These are phyloP conservation scores for Priceomyces medius DNA, from an alignment of 805 yeast genomes.

Conservation along the genomic window DNA sequence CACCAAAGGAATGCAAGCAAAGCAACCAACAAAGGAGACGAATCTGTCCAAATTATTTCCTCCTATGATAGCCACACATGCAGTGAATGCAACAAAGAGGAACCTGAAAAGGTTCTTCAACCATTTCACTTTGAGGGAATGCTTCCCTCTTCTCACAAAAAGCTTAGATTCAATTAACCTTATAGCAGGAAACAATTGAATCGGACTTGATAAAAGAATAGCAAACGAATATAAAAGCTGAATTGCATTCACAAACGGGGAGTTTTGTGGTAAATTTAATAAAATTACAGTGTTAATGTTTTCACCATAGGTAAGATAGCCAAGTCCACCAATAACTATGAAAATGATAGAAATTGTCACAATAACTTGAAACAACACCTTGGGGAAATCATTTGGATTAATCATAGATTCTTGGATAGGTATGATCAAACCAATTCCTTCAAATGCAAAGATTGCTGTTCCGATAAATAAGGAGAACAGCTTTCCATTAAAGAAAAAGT, in stretches of 20 bases:
- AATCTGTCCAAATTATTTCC: constrained; percentile 68
- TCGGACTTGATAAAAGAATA: constrained; percentile 74
- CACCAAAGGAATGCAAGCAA: constrained; percentile 83
- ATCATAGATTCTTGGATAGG: constrained; percentile 84
- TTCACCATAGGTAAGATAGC: constrained; percentile 69
- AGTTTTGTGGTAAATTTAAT: constrained; percentile 67
- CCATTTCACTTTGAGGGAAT: constrained; percentile 57
- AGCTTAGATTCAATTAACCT: constrained; percentile 65
- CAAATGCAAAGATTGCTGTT: constrained; percentile 85
- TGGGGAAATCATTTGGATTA: constrained; percentile 69
- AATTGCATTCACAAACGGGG: constrained; percentile 58
- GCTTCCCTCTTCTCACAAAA: constrained; percentile 59
- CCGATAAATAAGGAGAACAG: constrained; percentile 75
- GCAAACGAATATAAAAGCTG: constrained; percentile 75
- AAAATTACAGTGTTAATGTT: constrained; percentile 65
- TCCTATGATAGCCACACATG: constrained; percentile 62
- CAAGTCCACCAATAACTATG: constrained; percentile 62
- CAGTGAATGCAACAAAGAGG: constrained; percentile 51
- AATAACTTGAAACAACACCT: constrained; percentile 61
- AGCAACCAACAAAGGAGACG: constrained; percentile 79
- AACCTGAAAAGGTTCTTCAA: constrained; percentile 59
- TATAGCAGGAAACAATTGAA: constrained; percentile 78
- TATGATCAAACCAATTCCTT: constrained; percentile 78
- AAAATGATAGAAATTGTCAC: constrained; percentile 61
- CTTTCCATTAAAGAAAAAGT: constrained; percentile 49